These are phyloP conservation scores for Protomyces pachydermus DNA, from an alignment of 1,139 yeast species.

Conservation along the genomic window DNA sequence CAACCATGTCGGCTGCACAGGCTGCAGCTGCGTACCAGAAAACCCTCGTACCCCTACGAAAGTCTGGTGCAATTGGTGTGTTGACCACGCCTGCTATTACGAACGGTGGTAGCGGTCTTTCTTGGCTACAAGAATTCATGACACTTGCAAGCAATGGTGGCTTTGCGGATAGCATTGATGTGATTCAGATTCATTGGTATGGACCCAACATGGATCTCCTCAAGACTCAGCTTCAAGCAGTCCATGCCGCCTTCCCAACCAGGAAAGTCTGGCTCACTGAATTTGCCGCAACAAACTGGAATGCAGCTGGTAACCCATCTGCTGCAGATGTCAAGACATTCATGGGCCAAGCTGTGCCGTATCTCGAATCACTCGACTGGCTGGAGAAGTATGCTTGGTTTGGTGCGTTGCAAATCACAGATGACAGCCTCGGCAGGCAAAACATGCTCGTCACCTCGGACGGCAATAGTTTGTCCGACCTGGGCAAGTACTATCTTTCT, in stretches of 20 bases:
- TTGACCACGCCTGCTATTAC: constrained; percentile 27
- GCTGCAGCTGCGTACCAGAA: constrained; percentile 25
- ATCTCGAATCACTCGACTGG: constrained; percentile 17
- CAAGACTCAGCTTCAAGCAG: constrained; percentile 14
- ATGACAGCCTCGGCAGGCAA: constrained; percentile 7
- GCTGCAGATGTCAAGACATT: constrained; percentile 11
- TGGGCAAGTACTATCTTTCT: constrained; percentile 24
- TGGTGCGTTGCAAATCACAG: constrained; percentile 17
- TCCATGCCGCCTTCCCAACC: constrained; percentile 23
- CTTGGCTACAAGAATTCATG: constrained; percentile 27
- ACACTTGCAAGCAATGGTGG: not conserved
- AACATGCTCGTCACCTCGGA: constrained; percentile 18
- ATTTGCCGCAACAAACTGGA: constrained; percentile 28
- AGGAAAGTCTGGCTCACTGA: constrained; percentile 27
- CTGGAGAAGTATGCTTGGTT: constrained; percentile 28
- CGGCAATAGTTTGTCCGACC: constrained; percentile 12
- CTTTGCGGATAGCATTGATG: constrained; percentile 8
- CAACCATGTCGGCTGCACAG: constrained; percentile 15
- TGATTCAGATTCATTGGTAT: constrained; percentile 27
- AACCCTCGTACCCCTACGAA: constrained; percentile 25
- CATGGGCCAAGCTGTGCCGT: constrained; percentile 12
- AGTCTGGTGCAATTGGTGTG: constrained; percentile 17
- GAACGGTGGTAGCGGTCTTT: constrained; percentile 17
- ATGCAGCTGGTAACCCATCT: constrained; percentile 13
- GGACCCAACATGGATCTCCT: constrained; percentile 16